Evolutionary conservation across 495 filamentous ascomycete genomes (phyloP), one percentile per base, ranked within the genome.

Genomic region (Penicillium desertorum): DNA sequence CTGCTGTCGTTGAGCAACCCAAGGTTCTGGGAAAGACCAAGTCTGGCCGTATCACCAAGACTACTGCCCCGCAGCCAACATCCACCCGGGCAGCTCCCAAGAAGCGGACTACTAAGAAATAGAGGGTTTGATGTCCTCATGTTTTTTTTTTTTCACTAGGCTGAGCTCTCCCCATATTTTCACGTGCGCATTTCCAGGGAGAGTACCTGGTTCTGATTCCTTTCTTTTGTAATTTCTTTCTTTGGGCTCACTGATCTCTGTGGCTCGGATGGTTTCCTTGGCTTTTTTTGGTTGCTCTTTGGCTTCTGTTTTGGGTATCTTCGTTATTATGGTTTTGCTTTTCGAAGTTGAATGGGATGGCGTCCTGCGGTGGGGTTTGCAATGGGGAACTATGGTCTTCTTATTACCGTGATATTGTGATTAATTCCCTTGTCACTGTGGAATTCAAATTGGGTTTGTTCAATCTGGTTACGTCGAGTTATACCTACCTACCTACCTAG

Each of bases 11-110:
- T 46, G 86, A 91, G 53, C 86, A 91, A 77, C 81, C 88, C 60
- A 83, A 88, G 62, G 80, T 87, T 55, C 72, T 91, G 48, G 81
- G 81, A 61, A 96, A 91, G 83, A 96, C 92, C 71, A 96, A 96
- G 84, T 88, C 91, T 20, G 91, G 92, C 17, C 87, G 92, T 56
- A 88, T 96, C 59, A 86, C 90, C 45, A 96, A 96, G 86, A 83
- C 84, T 17, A 79, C 81, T 22, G 64, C 64, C 14, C 60, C 60
- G 19, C 46, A 42, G 25, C 54, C 60, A 5, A 22, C 19, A 22
- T 23, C 30, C 34, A 72, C 82, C 22, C 86, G 88, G 70, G 83
- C 83, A 52, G 80, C 82, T 6, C 65, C 79, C 45, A 78, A 83
- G 48, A 83, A 84, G 77, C 82, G 80, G 51, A 72, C 81, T 9